Conservation (phyloP, 441 rosid genomes). For the Rhodomyrtus psidioides region DNA sequence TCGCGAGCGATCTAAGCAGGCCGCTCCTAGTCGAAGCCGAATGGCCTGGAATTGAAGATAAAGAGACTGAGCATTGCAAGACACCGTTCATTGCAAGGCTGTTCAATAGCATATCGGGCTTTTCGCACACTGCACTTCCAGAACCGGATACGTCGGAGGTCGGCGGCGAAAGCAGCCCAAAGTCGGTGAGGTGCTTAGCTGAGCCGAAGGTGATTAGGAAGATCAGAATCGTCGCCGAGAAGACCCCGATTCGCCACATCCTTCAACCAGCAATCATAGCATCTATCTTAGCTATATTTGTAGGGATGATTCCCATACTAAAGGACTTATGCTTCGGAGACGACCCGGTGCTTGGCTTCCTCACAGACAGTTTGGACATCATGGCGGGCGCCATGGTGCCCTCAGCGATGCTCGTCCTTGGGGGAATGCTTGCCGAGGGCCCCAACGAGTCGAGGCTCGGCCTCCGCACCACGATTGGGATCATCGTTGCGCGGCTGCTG, state of each 20-base stretch:
- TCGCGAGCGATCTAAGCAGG: neutral
- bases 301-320: constrained; percentile 18
- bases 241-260: constrained; percentile 22
- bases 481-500: constrained; percentile 23
- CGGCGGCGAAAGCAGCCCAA: neutral
- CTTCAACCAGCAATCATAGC: constrained; percentile 27
- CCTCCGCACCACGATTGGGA: constrained; percentile 21
- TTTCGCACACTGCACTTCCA: neutral
- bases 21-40: constrained; percentile 31
- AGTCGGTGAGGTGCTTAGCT: constrained; percentile 16
- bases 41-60: constrained; percentile 27
- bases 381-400: constrained; percentile 25
- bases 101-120: constrained; percentile 5
- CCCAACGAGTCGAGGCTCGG: constrained; percentile 24
- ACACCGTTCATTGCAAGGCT: constrained; percentile 22
- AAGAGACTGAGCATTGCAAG: constrained; percentile 22
- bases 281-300: constrained; percentile 11
- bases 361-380: constrained; percentile 26
- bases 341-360: constrained; percentile 15
- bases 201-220: constrained; percentile 19
- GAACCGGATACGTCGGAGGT: neutral
- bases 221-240: constrained; percentile 14
- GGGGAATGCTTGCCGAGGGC: constrained; percentile 23
- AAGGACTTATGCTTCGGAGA: constrained; percentile 7
- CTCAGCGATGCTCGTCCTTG: constrained; percentile 20